Conservation (phyloP, 106 monocot species). For the Chionographis japonica region DNA sequence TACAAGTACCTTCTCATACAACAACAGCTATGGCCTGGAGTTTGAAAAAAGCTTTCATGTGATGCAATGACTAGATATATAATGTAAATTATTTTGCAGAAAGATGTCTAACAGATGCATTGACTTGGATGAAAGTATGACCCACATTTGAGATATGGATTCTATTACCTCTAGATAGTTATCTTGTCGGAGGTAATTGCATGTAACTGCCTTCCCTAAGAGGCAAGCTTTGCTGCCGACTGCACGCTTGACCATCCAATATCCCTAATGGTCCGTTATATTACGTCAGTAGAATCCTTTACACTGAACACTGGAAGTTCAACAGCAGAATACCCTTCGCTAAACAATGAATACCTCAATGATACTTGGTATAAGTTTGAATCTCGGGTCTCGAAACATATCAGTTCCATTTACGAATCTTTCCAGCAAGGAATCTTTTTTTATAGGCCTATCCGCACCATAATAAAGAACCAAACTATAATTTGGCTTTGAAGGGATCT, state of each 20-base stretch:
- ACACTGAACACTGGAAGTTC: slow-evolving; percentile 2
- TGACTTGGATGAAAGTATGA: too few species aligned
- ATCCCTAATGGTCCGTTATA: slow-evolving; percentile 45
- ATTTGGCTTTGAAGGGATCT: slow-evolving; percentile 91
- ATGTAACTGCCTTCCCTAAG: slow-evolving; percentile 90
- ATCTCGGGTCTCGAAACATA: slow-evolving; percentile 77
- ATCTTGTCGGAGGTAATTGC: slow-evolving; percentile 82
- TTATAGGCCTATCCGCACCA: slow-evolving; percentile 73
- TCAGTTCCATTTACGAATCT: slow-evolving; percentile 83
- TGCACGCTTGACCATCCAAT: slow-evolving; percentile 99
- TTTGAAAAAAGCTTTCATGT: too few species aligned
- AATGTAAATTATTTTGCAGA: too few species aligned
- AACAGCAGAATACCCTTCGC: neutral
- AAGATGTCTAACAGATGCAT: too few species aligned
- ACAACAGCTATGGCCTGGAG: too few species aligned
- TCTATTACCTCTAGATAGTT: slow-evolving; percentile 82
- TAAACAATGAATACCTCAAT: slow-evolving; percentile 55
- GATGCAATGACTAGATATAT: too few species aligned
- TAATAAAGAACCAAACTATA: slow-evolving; percentile 89
- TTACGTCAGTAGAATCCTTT: neutral
- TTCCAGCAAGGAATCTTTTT: slow-evolving; percentile 73
- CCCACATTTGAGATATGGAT: neutral
- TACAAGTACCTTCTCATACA: too few species aligned
- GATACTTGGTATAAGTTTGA: slow-evolving; percentile 96
- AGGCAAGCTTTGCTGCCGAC: slow-evolving; percentile 95